Evolutionary conservation across 768 basidiomycete species (phyloP), one percentile per base, ranked within the genome.

Genomic region (Udeniomyces megalosporus): DNA sequence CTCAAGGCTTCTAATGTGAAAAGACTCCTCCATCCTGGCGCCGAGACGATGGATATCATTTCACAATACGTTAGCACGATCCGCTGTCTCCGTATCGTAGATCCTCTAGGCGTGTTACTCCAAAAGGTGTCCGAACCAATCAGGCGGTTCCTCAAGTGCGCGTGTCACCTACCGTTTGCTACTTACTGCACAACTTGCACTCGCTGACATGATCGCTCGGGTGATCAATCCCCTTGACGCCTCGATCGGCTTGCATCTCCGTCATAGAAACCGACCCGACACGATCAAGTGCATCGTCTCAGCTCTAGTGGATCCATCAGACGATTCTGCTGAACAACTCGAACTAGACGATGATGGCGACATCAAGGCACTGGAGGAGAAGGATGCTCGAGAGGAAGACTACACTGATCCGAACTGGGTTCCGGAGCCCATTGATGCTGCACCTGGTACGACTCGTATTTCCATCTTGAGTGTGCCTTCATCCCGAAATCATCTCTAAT

Each of bases 91-190:
- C 81, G 91, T 7, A 81, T 92, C 49, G 76, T 99, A 26, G 95
- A 99, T 72, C 89, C 92, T 2, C 86, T 84, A 0, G 92, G 92
- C 0, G 93, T 96, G 1, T 76, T 97, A 4, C 77, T 99, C 2
- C 91, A 86, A 76, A 87, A 92, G 67, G 89, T 96, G 0, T 90
- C 93, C 0, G 86, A 91, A 70, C 90, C 90, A 1, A 90, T 97
- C 46, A 79, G 92, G 50, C 78, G 81, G 26, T 96, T 97, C 73
- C 80, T 99, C 15, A 78, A 90, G 88, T 85, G 63, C 49, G 76
- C 57, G 11, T 20, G 14, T 17, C 22, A 8, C n/a, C 42, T 34
- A n/a, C 46, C 46, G 46, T 20, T 55, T 17, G 24, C 53, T 38
- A 1, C 28, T 17, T 38, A 4, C n/a, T 38, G n/a, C 15, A 17